phyloP scores from a whole-genome alignment of 2,329 filamentous ascomycete species.

The Chaetomium sp. region DNA sequence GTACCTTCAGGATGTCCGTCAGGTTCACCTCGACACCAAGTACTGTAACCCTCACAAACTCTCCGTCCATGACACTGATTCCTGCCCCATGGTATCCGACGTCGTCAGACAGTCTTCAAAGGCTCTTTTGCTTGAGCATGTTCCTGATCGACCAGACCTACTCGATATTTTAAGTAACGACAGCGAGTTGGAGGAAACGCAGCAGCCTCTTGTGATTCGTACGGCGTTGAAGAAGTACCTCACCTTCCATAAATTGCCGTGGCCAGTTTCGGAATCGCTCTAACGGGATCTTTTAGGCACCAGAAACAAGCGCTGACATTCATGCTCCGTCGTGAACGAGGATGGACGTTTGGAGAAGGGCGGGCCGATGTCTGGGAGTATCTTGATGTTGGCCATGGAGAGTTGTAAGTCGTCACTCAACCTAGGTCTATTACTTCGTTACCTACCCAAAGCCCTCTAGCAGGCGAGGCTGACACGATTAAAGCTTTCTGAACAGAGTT shows the following conservation, averaged over 20 bases:
- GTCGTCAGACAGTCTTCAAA: constrained; percentile 9
- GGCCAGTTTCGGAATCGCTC: neutral
- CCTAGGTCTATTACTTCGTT: neutral
- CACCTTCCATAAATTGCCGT: neutral
- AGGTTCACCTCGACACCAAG: constrained; percentile 35
- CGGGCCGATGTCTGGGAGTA: constrained; percentile 42
- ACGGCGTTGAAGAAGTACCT: constrained; percentile 10
- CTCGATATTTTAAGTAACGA: constrained; percentile 5
- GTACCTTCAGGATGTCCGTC: constrained; percentile 42
- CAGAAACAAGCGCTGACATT: constrained; percentile 50
- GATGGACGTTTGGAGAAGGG: constrained; percentile 39
- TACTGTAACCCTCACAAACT: constrained; percentile 45
- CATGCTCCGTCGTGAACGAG: constrained; percentile 44
- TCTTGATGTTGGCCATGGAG: constrained; percentile 28
- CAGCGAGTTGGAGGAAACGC: neutral
- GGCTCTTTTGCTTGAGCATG: constrained; percentile 2
- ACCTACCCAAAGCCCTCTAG: neutral
- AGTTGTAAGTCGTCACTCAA: constrained; percentile 29
- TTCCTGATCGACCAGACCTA: constrained; percentile 6
- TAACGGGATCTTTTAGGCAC: constrained; percentile 39
- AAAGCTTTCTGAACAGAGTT: constrained; percentile 43
- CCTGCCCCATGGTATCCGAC: constrained; percentile 12
- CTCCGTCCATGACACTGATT: constrained; percentile 28
- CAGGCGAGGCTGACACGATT: neutral
- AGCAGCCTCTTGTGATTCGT: constrained; percentile 7